These are phyloP conservation scores for Naganishia friedmannii DNA, from an alignment of 768 basidiomycete species.

Conservation along the genomic window DNA sequence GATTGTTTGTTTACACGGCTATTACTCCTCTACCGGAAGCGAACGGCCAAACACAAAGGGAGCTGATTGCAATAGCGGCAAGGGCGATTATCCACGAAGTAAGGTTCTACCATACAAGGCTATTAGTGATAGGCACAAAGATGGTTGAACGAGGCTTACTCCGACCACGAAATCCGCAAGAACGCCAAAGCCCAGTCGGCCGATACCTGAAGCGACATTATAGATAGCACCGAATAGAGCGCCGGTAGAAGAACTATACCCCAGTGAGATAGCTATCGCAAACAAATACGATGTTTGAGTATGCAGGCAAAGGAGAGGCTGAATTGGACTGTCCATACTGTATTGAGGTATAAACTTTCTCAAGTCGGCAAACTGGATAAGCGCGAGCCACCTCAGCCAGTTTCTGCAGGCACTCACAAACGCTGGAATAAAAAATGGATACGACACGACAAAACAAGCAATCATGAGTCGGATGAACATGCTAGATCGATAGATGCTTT, in stretches of 20 bases:
- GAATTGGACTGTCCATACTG: background rate
- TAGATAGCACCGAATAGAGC: constrained; percentile 24
- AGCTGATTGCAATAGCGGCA: constrained; percentile 13
- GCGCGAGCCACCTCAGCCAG: background rate
- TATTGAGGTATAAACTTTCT: constrained; percentile 25
- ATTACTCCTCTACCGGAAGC: background rate
- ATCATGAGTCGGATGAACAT: constrained; percentile 21
- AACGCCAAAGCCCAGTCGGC: constrained; percentile 21
- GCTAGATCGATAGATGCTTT: constrained; percentile 14
- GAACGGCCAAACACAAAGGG: constrained; percentile 24
- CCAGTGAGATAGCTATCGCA: constrained; percentile 23
- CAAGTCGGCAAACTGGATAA: background rate
- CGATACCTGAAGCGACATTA: constrained; percentile 25
- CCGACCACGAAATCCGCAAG: constrained; percentile 23
- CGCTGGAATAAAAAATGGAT: constrained; percentile 28
- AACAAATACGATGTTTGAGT: background rate
- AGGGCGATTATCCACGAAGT: constrained; percentile 21
- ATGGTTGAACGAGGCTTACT: background rate
- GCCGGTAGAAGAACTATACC: constrained; percentile 12
- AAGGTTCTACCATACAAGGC: constrained; percentile 7
- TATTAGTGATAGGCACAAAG: background rate
- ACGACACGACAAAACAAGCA: constrained; percentile 22
- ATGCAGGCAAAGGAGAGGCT: background rate
- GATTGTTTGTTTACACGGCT: background rate
- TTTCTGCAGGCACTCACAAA: constrained; percentile 16